phyloP scores from a whole-genome alignment of 2,329 filamentous ascomycete species.

The Diaporthe sp. region DNA sequence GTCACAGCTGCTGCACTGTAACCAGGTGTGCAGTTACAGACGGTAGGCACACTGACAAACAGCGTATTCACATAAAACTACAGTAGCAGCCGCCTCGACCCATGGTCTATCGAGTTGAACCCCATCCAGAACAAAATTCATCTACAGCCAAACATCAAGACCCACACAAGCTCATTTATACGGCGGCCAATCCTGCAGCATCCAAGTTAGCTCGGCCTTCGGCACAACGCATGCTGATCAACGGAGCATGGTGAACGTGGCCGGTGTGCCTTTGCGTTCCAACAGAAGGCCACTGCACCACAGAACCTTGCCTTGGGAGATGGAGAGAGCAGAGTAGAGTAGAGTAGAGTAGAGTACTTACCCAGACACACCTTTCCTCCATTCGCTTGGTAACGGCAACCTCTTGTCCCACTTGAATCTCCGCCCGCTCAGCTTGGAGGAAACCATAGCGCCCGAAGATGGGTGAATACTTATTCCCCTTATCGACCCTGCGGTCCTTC shows the following conservation, averaged over 20 bases:
- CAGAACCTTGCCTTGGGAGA: neutral
- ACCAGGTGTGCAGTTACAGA: neutral
- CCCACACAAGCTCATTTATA: slow-evolving; percentile 23
- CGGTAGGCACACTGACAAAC: neutral
- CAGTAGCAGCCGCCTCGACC: neutral
- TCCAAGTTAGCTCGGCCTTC: neutral
- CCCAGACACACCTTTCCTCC: slow-evolving; percentile 34
- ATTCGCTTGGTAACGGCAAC: slow-evolving; percentile 63
- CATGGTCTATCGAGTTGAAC: neutral
- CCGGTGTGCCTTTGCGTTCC: neutral
- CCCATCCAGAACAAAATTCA: neutral
- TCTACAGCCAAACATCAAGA: too few species aligned
- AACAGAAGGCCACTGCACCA: neutral
- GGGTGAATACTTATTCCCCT: slow-evolving; percentile 75
- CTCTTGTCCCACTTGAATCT: slow-evolving; percentile 67
- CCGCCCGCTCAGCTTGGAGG: slow-evolving; percentile 52
- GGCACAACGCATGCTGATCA: neutral
- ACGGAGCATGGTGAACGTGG: neutral
- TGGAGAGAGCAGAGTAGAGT: neutral
- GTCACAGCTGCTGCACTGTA: slow-evolving; percentile 3
- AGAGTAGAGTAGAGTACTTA: neutral
- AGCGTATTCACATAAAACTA: neutral
- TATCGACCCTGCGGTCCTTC: slow-evolving; percentile 77
- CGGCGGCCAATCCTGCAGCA: slow-evolving; percentile 34
- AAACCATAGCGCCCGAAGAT: slow-evolving; percentile 83